phyloP scores from a whole-genome alignment of 306 rosid genomes.

The Urtica urens region DNA sequence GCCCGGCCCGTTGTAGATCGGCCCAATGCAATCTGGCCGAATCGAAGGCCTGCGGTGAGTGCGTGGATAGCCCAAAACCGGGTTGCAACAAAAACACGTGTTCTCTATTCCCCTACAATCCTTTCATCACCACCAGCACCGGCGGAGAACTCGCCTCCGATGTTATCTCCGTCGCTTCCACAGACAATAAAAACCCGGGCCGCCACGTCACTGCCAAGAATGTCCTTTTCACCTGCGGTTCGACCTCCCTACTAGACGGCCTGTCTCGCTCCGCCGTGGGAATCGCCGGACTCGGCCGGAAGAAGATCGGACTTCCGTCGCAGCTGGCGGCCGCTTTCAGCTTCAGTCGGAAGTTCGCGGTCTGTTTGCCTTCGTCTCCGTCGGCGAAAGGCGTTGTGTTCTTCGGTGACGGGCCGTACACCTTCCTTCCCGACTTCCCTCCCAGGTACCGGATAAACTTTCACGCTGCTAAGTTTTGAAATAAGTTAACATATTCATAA shows the following conservation, averaged over 20 bases:
- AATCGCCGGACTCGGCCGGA: conserved; percentile 44
- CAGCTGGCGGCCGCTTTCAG: conserved; percentile 35
- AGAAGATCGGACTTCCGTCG: conserved; percentile 28
- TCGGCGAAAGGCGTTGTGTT: conserved; percentile 21
- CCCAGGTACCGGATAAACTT: too few relatives aligned
- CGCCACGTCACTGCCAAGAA: conserved; percentile 18
- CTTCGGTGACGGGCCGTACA: conserved; percentile 40
- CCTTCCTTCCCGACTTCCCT: conserved; percentile 18
- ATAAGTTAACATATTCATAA: too few relatives aligned
- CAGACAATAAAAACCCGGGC: conserved; percentile 19
- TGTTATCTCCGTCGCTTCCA: conserved; percentile 25
- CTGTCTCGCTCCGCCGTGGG: conserved; percentile 39
- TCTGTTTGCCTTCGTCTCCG: conserved; percentile 33
- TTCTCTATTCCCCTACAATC: conserved; percentile 22
- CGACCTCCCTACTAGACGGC: conserved; percentile 19
- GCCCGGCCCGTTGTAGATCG: conserved; percentile 27
- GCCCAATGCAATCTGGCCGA: conserved; percentile 33
- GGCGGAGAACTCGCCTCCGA: conserved; percentile 24
- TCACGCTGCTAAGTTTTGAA: too few relatives aligned
- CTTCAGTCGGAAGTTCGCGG: conserved; percentile 34
- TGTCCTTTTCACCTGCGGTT: conserved; percentile 32
- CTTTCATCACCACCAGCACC: conserved; percentile 14
- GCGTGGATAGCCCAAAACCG: conserved; percentile 15
- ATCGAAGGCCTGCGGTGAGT: conserved; percentile 9
- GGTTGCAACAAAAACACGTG: conserved; percentile 35